Base-by-base conservation (phyloP, 1,284 basidiomycete genomes). In the Ceratobasidium sp. region DNA sequence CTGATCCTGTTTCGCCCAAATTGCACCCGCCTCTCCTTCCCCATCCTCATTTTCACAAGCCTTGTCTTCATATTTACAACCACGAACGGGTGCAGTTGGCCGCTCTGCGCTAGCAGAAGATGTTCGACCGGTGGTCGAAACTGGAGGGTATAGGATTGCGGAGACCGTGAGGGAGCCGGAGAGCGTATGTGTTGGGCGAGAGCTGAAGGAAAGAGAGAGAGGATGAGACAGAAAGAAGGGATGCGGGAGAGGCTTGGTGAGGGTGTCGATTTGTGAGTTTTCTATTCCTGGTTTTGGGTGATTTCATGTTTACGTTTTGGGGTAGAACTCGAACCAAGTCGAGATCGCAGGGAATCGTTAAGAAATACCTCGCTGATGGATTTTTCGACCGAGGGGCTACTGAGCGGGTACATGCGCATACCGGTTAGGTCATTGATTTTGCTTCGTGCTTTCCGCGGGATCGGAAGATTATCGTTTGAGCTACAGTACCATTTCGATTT, bases 131-230 rank as follows among this genome's bases (percentile, higher is more conserved):
- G 23, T 49, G 12, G 28, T 61, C 20, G 49, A 49, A 20, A 40
- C 60, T 13, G 72, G 72, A 23, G 72, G 72, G n/a, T 75, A 75
- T 42, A 33, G 61, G 28, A 39, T 75, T 10, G 58, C 72, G 4
- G 66, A 75, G 51, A 64, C 72, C 26, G 61, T 75, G 26, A 44
- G 72, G 23, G 72, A 75, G 49, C 60, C 72, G 9, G 72, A 75
- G 72, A 13, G 44, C 13, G 61, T 75, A 1, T 75, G 72, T 60
- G 10, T 44, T 26, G 72, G 66, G 51, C 20, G 72, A 9, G 72
- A 75, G 15, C 60, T 20, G 15, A 75, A 66, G 23, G 72, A 75
- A 33, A 33, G 4, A 42, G 72, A 7, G 60, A 66, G 46, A n/a
- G 72, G 20, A 20, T 63, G 60, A 5, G 28, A 10, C 60, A 75